Evolutionary conservation across 306 rosid genomes (phyloP).

Genomic region (Quercus agrifolia): DNA sequence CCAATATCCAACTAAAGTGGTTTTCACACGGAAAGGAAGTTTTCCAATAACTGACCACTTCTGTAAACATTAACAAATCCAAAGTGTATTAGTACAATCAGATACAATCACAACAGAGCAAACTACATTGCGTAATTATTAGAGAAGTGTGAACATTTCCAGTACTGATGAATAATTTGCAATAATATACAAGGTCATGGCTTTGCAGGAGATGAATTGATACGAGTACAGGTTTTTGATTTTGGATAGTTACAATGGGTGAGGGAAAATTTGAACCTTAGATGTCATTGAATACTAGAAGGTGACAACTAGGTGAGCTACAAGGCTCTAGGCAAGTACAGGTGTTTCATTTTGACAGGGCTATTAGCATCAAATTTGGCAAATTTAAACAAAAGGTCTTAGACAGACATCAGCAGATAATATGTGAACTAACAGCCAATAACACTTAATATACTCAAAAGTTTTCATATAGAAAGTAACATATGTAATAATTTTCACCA

Average conservation of each 20-base stretch:
- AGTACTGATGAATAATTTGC: neutral
- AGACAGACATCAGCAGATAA: neutral
- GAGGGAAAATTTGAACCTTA: too few species aligned
- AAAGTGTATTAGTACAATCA: slow-evolving; percentile 1
- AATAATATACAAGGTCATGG: neutral
- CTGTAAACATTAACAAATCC: slow-evolving; percentile 40
- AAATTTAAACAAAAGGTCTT: neutral
- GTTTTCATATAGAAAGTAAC: too few species aligned
- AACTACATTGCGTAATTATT: too few species aligned
- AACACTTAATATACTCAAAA: neutral
- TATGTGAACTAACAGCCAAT: neutral
- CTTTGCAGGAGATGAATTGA: neutral
- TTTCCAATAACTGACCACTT: slow-evolving; percentile 86
- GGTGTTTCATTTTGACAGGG: neutral
- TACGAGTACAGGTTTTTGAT: neutral
- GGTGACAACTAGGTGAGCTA: too few species aligned
- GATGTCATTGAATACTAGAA: too few species aligned
- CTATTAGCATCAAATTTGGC: neutral
- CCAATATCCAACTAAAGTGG: slow-evolving; percentile 84
- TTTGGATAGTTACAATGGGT: neutral
- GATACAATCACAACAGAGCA: slow-evolving; percentile 7
- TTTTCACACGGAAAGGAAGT: slow-evolving; percentile 86
- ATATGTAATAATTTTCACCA: neutral
- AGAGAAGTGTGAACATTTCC: neutral
- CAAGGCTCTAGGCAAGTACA: neutral